Percentiles rank a stretch among this genome's conserved stretches.
Evolutionary conservation across 2,329 filamentous ascomycete species (phyloP).

Genomic region (Dactylonectria macrodidyma): DNA sequence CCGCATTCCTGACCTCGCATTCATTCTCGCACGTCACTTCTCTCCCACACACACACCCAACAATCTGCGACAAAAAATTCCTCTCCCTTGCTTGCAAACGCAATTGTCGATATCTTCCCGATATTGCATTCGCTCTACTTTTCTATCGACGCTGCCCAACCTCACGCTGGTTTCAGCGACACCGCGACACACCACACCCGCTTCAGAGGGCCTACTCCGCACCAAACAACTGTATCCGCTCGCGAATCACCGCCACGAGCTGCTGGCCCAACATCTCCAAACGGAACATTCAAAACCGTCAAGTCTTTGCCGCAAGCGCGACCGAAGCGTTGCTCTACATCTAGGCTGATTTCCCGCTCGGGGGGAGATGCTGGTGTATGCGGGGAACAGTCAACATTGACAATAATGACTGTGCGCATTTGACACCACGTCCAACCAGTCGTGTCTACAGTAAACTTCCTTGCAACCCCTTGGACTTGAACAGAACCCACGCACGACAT

Average conservation of each 20-base stretch:
- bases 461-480: slow-evolving; percentile 31
- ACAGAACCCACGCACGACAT: slow-evolving; percentile 30
- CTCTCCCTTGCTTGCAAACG: slow-evolving; percentile 14
- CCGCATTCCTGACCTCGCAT: slow-evolving; percentile 48
- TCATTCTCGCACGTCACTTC: slow-evolving; percentile 48
- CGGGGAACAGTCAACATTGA: slow-evolving; percentile 44
- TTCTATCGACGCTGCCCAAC: slow-evolving; percentile 9
- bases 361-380: slow-evolving; percentile 45
- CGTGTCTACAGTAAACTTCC: slow-evolving; percentile 33
- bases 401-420: slow-evolving; percentile 49
- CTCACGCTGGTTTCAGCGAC: slow-evolving; percentile 26
- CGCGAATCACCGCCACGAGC: slow-evolving; percentile 12
- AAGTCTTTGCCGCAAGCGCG: background rate
- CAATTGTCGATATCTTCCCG: slow-evolving; percentile 27
- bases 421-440: slow-evolving; percentile 44
- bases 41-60: slow-evolving; percentile 29
- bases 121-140: slow-evolving; percentile 7
- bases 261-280: slow-evolving; percentile 9
- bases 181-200: slow-evolving; percentile 11
- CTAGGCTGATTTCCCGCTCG: slow-evolving; percentile 14
- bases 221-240: slow-evolving; percentile 5
- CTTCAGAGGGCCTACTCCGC: slow-evolving; percentile 12
- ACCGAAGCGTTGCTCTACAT: slow-evolving; percentile 5
- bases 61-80: slow-evolving; percentile 10
- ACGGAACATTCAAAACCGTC: background rate